phyloP scores from a whole-genome alignment of 2,329 filamentous ascomycete genomes.

The Hypocreales sp. region DNA sequence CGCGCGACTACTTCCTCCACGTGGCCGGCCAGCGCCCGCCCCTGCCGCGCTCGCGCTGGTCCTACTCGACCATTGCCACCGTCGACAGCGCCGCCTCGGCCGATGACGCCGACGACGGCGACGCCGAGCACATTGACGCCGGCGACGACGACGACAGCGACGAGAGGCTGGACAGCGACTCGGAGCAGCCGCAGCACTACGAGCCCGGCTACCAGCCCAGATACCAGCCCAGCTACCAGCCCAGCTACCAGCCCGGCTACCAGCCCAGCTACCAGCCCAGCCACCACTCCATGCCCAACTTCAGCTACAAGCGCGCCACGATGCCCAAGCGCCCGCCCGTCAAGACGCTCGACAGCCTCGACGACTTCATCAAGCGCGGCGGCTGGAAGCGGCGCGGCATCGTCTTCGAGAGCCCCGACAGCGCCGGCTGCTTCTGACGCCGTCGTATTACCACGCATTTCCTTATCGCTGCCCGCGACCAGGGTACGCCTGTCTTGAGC shows the following conservation, averaged over 20 bases:
- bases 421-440: not conserved
- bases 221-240: constrained; percentile 21
- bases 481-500: no score
- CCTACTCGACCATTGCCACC: constrained; percentile 24
- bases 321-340: constrained; percentile 19
- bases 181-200: constrained; percentile 9
- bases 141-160: constrained; percentile 9
- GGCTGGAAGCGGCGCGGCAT: constrained; percentile 28
- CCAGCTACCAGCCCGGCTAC: no score
- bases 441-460: no score
- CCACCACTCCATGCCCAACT: constrained; percentile 14
- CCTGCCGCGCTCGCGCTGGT: constrained; percentile 23
- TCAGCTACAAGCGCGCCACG: constrained; percentile 15
- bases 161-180: constrained; percentile 9
- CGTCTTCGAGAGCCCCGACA: constrained; percentile 13
- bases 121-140: constrained; percentile 3
- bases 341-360: constrained; percentile 21
- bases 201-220: constrained; percentile 8
- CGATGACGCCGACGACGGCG: constrained; percentile 6
- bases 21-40: no score
- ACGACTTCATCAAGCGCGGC: constrained; percentile 25
- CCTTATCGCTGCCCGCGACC: no score
- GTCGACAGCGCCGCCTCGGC: constrained; percentile 9
- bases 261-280: no score
- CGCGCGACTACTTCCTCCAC: no score